Percentiles rank a stretch among this genome's conserved stretches.
These are phyloP conservation scores for Lippia alba DNA, from an alignment of 305 asterid genomes.

Conservation along the genomic window DNA sequence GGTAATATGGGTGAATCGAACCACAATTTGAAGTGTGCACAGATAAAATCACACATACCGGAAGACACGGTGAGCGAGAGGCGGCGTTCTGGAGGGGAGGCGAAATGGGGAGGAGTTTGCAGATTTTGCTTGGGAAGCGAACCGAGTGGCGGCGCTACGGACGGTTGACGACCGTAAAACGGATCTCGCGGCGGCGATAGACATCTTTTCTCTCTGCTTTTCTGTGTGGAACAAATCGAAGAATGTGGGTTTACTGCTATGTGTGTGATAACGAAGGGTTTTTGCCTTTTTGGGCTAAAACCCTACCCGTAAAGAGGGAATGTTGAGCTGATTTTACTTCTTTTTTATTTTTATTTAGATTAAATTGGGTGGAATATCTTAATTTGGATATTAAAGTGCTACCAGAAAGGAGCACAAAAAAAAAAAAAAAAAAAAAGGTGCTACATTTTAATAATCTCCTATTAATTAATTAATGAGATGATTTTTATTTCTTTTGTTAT, in stretches of 20 bases:
- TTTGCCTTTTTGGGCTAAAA: slow-evolving; percentile 45
- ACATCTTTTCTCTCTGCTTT: slow-evolving; percentile 38
- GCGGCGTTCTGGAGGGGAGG: slow-evolving; percentile 57
- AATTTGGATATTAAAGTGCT: no score
- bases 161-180: slow-evolving; percentile 68
- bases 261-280: slow-evolving; percentile 31
- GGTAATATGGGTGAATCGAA: not conserved
- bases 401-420: no score
- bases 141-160: slow-evolving; percentile 61
- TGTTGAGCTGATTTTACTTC: slow-evolving; percentile 29
- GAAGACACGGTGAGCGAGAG: slow-evolving; percentile 61
- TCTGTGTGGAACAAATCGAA: not conserved
- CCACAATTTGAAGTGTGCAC: not conserved
- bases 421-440: no score
- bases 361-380: no score
- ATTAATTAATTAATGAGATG: no score
- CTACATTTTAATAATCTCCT: no score
- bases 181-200: slow-evolving; percentile 66
- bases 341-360: no score
- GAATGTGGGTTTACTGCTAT: not conserved
- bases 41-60: slow-evolving; percentile 48
- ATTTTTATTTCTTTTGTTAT: no score
- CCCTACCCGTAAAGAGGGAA: slow-evolving; percentile 35
- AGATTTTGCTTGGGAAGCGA: slow-evolving; percentile 66
- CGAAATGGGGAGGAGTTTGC: slow-evolving; percentile 68